Evolutionary conservation across 805 yeast species (phyloP).

Genomic region (Candida orba): DNA sequence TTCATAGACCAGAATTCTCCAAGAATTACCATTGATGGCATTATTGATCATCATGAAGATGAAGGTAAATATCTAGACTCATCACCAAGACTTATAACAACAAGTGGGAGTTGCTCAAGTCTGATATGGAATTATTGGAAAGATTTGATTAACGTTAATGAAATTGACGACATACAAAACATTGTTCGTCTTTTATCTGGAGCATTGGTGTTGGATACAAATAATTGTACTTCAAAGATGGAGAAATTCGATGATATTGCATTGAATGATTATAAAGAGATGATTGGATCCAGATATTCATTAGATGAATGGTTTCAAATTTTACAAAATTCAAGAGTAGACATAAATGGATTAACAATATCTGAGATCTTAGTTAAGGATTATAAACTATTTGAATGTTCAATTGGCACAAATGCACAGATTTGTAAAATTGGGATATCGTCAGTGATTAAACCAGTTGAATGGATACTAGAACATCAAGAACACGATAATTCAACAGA

Average conservation of each 20-base stretch:
- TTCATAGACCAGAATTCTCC: too few species aligned
- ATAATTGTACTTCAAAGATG: slow-evolving; percentile 56
- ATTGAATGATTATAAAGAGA: slow-evolving; percentile 28
- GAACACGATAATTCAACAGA: slow-evolving; percentile 21
- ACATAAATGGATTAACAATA: slow-evolving; percentile 53
- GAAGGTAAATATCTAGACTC: slow-evolving; percentile 42
- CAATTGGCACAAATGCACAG: slow-evolving; percentile 22
- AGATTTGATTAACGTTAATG: background rate
- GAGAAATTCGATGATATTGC: slow-evolving; percentile 51
- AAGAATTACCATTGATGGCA: slow-evolving; percentile 37
- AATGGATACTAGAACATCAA: slow-evolving; percentile 25
- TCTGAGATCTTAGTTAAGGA: slow-evolving; percentile 71
- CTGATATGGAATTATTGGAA: slow-evolving; percentile 61
- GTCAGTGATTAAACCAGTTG: slow-evolving; percentile 58
- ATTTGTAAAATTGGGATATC: slow-evolving; percentile 58
- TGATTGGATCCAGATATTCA: slow-evolving; percentile 1
- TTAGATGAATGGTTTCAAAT: slow-evolving; percentile 19
- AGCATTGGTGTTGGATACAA: slow-evolving; percentile 73
- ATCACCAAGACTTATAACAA: slow-evolving; percentile 53
- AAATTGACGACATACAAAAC: background rate
- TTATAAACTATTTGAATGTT: slow-evolving; percentile 61
- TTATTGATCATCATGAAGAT: slow-evolving; percentile 89
- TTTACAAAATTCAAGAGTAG: slow-evolving; percentile 46
- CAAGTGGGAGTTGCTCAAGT: slow-evolving; percentile 75
- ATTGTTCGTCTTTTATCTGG: slow-evolving; percentile 41